phyloP scores from a whole-genome alignment of 1,284 basidiomycete genomes.

The Albatrellus sp. region DNA sequence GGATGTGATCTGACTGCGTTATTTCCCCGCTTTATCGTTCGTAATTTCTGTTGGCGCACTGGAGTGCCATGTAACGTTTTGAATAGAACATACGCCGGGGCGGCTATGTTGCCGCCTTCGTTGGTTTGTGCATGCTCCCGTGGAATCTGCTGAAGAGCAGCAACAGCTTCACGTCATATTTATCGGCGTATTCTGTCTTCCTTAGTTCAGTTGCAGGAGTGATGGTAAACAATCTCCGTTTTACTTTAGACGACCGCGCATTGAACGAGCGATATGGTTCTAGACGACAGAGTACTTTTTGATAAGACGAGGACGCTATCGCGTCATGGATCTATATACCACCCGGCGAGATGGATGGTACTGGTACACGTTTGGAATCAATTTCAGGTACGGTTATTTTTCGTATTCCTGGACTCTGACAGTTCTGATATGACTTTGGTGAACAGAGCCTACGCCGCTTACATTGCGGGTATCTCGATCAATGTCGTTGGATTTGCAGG shows the following conservation, averaged over 20 bases:
- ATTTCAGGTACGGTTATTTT: conserved; percentile 37
- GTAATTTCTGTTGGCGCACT: conserved; percentile 12
- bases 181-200: conserved; percentile 77
- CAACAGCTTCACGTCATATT: conserved; percentile 73
- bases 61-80: background rate
- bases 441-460: conserved; percentile 56
- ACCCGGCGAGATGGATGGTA: conserved; percentile 53
- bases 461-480: conserved; percentile 69
- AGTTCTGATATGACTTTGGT: background rate
- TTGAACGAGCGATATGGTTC: background rate
- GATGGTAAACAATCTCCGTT: conserved; percentile 36
- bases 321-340: conserved; percentile 62
- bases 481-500: conserved; percentile 70
- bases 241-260: conserved; percentile 1
- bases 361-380: conserved; percentile 66
- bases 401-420: background rate
- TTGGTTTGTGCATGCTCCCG: conserved; percentile 66
- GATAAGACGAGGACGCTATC: conserved; percentile 61
- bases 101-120: conserved; percentile 64
- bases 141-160: conserved; percentile 74
- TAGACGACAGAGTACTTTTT: conserved; percentile 74
- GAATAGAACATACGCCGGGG: conserved; percentile 72
- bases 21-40: conserved; percentile 64
- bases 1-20: conserved; percentile 80
- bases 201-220: conserved; percentile 73